These are phyloP conservation scores for Phaeosphaeriaceae sp. DNA, from an alignment of 2,329 filamentous ascomycete genomes.

Conservation along the genomic window DNA sequence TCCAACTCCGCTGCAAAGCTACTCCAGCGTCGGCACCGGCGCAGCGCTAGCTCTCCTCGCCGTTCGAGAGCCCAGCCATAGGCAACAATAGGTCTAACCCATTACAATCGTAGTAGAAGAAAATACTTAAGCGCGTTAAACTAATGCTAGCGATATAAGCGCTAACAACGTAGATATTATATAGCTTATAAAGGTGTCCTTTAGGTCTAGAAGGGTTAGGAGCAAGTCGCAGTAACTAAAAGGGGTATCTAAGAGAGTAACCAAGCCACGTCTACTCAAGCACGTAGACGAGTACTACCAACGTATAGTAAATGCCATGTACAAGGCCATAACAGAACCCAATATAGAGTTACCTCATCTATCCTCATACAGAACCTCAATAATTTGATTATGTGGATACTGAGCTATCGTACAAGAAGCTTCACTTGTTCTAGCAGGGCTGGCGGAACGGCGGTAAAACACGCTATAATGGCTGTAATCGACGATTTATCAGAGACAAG, in stretches of 20 bases:
- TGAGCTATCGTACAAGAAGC: conserved; percentile 1
- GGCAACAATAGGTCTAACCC: too few relatives aligned
- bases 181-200: conserved; percentile 11
- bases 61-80: too few relatives aligned
- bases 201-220: neutral
- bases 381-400: conserved; percentile 6
- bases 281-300: conserved; percentile 10
- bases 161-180: conserved; percentile 10
- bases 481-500: too few relatives aligned
- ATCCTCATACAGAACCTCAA: neutral
- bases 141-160: too few relatives aligned
- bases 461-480: too few relatives aligned
- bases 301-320: conserved; percentile 12
- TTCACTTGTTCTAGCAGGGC: conserved; percentile 6
- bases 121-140: too few relatives aligned
- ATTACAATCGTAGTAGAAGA: too few relatives aligned
- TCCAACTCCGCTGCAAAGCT: too few relatives aligned
- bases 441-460: too few relatives aligned
- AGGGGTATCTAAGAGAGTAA: neutral
- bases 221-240: conserved; percentile 1
- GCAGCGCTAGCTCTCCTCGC: too few relatives aligned
- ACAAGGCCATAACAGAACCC: conserved; percentile 9
- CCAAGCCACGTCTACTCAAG: neutral
- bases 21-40: too few relatives aligned
- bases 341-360: conserved; percentile 7